Conservation (phyloP, 345 rosid genomes). For the Leavenworthia alabamica region DNA sequence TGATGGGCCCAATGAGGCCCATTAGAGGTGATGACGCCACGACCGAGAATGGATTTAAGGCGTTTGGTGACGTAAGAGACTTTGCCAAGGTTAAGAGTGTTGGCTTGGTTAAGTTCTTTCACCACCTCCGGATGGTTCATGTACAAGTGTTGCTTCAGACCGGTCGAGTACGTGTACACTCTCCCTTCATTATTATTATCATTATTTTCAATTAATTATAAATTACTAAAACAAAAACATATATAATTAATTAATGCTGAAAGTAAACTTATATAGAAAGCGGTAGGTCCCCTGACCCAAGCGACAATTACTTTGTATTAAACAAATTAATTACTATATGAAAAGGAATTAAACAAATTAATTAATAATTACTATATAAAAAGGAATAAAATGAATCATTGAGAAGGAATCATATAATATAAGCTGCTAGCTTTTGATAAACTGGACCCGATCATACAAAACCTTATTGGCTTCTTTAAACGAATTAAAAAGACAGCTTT, state of each 20-base stretch:
- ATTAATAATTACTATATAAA: not conserved
- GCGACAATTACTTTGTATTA: not conserved
- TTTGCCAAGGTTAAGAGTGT: slow-evolving; percentile 57
- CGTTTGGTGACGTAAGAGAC: slow-evolving; percentile 55
- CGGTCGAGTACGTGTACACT: slow-evolving; percentile 69
- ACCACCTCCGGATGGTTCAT: slow-evolving; percentile 58
- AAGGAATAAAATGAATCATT: slow-evolving; percentile 1
- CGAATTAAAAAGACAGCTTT: slow-evolving; percentile 2
- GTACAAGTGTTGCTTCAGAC: slow-evolving; percentile 59
- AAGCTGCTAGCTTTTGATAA: slow-evolving; percentile 18
- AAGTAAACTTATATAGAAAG: not conserved
- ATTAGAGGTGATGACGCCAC: slow-evolving; percentile 65
- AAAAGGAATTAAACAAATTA: no score
- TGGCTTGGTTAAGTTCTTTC: slow-evolving; percentile 62
- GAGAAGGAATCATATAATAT: slow-evolving; percentile 10
- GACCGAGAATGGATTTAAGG: slow-evolving; percentile 59
- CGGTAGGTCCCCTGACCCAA: no score
- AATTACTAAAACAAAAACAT: not conserved
- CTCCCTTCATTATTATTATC: slow-evolving; percentile 36
- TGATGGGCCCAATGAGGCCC: slow-evolving; percentile 64
- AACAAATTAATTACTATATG: not conserved
- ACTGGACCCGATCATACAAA: slow-evolving; percentile 5
- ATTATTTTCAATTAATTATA: not conserved
- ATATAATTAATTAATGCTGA: no score
- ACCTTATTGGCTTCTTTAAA: slow-evolving; percentile 8